Conservation (phyloP, 1,284 basidiomycete genomes). For the Cystobasidium sp. region DNA sequence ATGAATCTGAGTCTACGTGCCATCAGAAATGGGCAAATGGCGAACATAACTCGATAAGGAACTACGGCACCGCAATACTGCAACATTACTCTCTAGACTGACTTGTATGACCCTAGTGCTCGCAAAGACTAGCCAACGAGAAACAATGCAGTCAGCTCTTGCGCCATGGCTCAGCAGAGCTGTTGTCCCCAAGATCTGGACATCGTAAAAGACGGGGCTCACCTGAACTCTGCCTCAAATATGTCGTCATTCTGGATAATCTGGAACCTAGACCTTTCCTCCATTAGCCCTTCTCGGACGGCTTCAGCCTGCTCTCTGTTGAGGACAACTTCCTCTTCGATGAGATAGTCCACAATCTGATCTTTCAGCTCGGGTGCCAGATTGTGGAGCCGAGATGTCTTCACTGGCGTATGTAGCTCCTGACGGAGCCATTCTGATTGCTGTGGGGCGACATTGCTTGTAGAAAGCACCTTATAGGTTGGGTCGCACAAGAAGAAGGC, state of each 20-base stretch:
- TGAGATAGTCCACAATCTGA: slow-evolving; percentile 40
- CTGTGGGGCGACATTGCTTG: slow-evolving; percentile 61
- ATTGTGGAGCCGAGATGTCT: slow-evolving; percentile 49
- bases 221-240: slow-evolving; percentile 36
- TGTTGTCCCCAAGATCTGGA: not conserved
- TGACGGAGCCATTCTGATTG: slow-evolving; percentile 55
- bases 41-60: too few species aligned
- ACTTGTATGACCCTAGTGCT: slow-evolving; percentile 35
- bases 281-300: slow-evolving; percentile 55
- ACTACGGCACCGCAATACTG: too few species aligned
- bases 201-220: not conserved
- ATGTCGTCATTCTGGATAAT: slow-evolving; percentile 30
- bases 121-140: slow-evolving; percentile 30
- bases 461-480: slow-evolving; percentile 57
- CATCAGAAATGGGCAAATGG: too few species aligned
- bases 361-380: slow-evolving; percentile 51
- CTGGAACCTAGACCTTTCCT: slow-evolving; percentile 52
- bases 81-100: not conserved
- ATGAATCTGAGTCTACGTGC: too few species aligned
- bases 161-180: too few species aligned
- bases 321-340: slow-evolving; percentile 50
- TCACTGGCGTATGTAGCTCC: slow-evolving; percentile 23
- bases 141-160: not conserved
- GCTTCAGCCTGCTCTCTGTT: slow-evolving; percentile 54
- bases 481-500: slow-evolving; percentile 64